A percentile compares a stretch with the other conserved stretches of the same genome.
Evolutionary conservation across 768 basidiomycete species (phyloP).

Genomic region (Podaxis sp.): DNA sequence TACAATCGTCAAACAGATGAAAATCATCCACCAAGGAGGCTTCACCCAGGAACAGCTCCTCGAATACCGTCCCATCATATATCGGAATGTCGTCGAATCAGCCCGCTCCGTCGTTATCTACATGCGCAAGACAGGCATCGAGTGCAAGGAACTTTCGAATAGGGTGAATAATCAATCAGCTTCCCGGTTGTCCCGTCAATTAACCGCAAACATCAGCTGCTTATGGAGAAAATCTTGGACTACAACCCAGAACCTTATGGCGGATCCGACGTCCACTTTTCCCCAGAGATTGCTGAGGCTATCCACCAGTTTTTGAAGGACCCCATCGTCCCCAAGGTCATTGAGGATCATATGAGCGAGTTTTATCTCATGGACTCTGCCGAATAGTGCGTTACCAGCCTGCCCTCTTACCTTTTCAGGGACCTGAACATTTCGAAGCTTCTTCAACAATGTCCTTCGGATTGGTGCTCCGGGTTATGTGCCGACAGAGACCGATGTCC

Average conservation of each 20-base stretch:
- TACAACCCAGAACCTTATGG: constrained; percentile 44
- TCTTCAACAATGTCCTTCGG: constrained; percentile 80
- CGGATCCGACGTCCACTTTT: constrained; percentile 38
- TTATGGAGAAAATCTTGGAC: constrained; percentile 61
- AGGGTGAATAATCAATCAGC: constrained; percentile 31
- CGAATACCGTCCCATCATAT: constrained; percentile 73
- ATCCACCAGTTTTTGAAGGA: constrained; percentile 70
- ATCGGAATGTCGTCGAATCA: constrained; percentile 83
- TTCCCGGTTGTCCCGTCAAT: neutral
- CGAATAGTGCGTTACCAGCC: constrained; percentile 55
- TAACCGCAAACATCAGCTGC: constrained; percentile 15
- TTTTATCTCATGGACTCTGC: constrained; percentile 98
- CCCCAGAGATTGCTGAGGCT: constrained; percentile 63
- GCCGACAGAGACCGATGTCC: constrained; percentile 82
- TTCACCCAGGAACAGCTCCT: constrained; percentile 77
- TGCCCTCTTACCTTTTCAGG: neutral
- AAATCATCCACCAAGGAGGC: constrained; percentile 93
- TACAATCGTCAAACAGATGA: constrained; percentile 99
- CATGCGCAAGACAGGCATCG: constrained; percentile 81
- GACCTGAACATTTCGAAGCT: constrained; percentile 38
- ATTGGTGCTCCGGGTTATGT: constrained; percentile 80
- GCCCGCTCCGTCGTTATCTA: constrained; percentile 83
- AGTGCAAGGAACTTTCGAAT: constrained; percentile 66
- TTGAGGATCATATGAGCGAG: constrained; percentile 58
- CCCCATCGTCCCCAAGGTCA: constrained; percentile 51